Conservation (phyloP, 139 green algal genomes). For the Chlamydomonas urium region DNA sequence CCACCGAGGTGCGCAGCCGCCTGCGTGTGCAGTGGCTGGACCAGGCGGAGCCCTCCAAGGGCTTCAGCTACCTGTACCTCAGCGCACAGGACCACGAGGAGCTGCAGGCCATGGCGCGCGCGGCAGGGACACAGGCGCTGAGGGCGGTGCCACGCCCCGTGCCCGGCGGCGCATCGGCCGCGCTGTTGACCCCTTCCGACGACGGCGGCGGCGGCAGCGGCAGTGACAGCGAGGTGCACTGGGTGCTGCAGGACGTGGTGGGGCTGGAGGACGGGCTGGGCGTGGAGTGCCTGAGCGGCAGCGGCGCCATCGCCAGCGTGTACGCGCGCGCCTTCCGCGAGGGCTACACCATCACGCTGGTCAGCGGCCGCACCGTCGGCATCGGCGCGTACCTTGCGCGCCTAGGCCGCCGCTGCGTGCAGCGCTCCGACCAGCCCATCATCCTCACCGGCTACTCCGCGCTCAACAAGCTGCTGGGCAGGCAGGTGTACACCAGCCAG, state of each 20-base stretch:
- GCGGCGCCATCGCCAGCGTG: slow-evolving; percentile 83
- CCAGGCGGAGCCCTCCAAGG: slow-evolving; percentile 62
- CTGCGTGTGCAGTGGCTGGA: slow-evolving; percentile 73
- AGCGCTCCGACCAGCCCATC: slow-evolving; percentile 93
- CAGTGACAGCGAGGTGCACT: no score
- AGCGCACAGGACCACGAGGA: slow-evolving; percentile 71
- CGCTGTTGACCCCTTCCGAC: no score
- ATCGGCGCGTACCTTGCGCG: slow-evolving; percentile 98
- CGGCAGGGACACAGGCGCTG: no score
- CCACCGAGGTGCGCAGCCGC: slow-evolving; percentile 20
- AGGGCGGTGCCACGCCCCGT: no score
- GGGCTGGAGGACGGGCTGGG: slow-evolving; percentile 92
- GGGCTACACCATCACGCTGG: slow-evolving; percentile 92
- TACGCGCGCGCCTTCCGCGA: slow-evolving; percentile 55
- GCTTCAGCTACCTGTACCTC: slow-evolving; percentile 94
- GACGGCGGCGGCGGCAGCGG: no score
- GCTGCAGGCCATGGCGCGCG: slow-evolving; percentile 23
- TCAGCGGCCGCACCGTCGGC: slow-evolving; percentile 90
- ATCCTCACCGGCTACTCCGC: slow-evolving; percentile 97
- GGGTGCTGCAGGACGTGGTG: slow-evolving; percentile 38
- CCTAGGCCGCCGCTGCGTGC: slow-evolving; percentile 83
- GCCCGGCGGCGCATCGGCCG: no score
- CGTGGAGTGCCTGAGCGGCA: slow-evolving; percentile 95
- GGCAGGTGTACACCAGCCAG: slow-evolving; percentile 90
- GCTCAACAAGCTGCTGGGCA: slow-evolving; percentile 97